A percentile compares a stretch with the other conserved stretches of the same genome.
Conservation (phyloP, 2,329 filamentous ascomycete species). For the Tricladium varicosporioides region DNA sequence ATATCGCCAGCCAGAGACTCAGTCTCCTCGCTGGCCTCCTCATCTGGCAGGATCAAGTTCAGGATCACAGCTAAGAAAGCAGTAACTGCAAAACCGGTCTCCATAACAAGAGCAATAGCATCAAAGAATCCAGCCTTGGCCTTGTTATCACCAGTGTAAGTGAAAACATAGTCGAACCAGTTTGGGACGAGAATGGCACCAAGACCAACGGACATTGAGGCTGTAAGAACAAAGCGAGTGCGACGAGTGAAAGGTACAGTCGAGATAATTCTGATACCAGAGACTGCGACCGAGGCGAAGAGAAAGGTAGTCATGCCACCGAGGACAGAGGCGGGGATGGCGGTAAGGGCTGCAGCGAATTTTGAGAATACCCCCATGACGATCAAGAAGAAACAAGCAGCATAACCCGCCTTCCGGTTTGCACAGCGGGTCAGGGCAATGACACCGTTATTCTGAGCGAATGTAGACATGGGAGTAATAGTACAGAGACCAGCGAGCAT, state of each 20-base stretch:
- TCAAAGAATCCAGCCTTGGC: constrained; percentile 71
- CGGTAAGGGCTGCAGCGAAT: constrained; percentile 75
- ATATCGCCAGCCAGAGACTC: constrained; percentile 30
- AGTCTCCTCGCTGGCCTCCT: constrained; percentile 62
- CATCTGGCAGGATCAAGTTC: constrained; percentile 71
- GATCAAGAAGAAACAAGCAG: constrained; percentile 72
- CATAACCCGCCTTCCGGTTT: constrained; percentile 77
- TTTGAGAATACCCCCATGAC: constrained; percentile 82
- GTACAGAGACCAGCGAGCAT: constrained; percentile 74
- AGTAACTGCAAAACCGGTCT: constrained; percentile 73
- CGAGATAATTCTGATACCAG: constrained; percentile 73
- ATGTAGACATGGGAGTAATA: constrained; percentile 76
- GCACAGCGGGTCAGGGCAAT: constrained; percentile 80
- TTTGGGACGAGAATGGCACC: constrained; percentile 64
- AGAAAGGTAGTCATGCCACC: constrained; percentile 79
- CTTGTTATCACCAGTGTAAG: constrained; percentile 66
- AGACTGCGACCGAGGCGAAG: constrained; percentile 73
- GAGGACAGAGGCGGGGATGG: constrained; percentile 66
- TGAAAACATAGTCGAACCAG: constrained; percentile 72
- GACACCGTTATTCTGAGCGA: constrained; percentile 83
- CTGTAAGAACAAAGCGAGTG: constrained; percentile 79
- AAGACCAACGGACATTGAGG: constrained; percentile 70
- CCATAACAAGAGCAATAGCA: constrained; percentile 69
- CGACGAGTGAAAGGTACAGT: constrained; percentile 72
- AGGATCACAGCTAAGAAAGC: constrained; percentile 71